Conservation (phyloP, 2,329 filamentous ascomycete genomes). For the Alternaria sp. region DNA sequence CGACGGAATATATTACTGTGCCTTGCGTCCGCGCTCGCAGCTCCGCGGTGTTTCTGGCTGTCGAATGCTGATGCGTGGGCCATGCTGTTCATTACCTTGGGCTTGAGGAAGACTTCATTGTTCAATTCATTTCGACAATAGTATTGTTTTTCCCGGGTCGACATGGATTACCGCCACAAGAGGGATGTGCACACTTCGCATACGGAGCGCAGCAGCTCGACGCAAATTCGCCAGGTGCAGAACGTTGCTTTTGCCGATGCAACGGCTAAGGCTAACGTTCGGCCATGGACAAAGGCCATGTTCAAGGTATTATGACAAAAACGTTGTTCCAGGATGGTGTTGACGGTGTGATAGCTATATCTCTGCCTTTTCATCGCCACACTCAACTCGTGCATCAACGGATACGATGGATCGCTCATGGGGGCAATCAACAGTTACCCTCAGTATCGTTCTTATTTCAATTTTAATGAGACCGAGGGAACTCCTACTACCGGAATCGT, state of each 20-base stretch:
- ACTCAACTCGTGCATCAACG: constrained; percentile 56
- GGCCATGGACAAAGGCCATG: constrained; percentile 52
- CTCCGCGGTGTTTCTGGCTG: not conserved
- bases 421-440: constrained; percentile 56
- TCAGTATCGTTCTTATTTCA: constrained; percentile 55
- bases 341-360: constrained; percentile 44
- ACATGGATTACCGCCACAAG: constrained; percentile 20
- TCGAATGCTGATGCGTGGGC: constrained; percentile 1
- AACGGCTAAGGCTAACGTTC: constrained; percentile 53
- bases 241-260: constrained; percentile 55
- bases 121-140: not conserved
- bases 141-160: not conserved
- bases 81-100: constrained; percentile 6
- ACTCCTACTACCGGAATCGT: constrained; percentile 56
- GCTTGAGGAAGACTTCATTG: constrained; percentile 4
- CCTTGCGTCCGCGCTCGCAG: not conserved
- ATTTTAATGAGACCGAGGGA: constrained; percentile 47
- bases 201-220: constrained; percentile 24
- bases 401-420: constrained; percentile 59
- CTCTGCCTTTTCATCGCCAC: constrained; percentile 51
- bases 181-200: constrained; percentile 23
- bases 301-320: constrained; percentile 46
- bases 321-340: not conserved
- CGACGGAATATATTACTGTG: constrained; percentile 14
- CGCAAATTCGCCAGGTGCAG: constrained; percentile 47